Conservation (phyloP, 768 basidiomycete genomes). For the Termitomyces sp. region DNA sequence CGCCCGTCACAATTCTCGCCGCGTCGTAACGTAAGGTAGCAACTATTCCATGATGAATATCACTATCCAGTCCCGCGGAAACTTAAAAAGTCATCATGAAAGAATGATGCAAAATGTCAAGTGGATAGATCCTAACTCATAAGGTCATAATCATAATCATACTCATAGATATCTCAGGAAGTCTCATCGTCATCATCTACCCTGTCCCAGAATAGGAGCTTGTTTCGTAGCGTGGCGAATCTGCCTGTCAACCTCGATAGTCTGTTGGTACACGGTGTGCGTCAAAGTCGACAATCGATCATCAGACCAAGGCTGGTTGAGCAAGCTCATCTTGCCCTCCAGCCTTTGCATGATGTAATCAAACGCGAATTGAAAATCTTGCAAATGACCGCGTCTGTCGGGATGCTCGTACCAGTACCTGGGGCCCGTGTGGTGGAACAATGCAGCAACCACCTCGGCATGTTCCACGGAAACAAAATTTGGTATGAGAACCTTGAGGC, state of each 20-base stretch:
- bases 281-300: slow-evolving; percentile 4
- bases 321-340: slow-evolving; percentile 11
- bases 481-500: slow-evolving; percentile 9
- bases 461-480: slow-evolving; percentile 16
- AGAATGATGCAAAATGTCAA: no score
- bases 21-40: no score
- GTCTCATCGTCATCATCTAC: not conserved
- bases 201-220: not conserved
- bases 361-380: slow-evolving; percentile 1
- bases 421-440: slow-evolving; percentile 11
- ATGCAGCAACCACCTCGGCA: slow-evolving; percentile 9
- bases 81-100: no score
- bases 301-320: slow-evolving; percentile 1
- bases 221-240: not conserved
- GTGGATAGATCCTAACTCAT: slow-evolving; percentile 7
- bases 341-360: slow-evolving; percentile 5
- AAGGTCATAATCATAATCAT: slow-evolving; percentile 5
- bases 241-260: slow-evolving; percentile 4
- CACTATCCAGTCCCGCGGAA: no score
- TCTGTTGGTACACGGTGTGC: not conserved
- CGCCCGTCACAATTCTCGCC: no score
- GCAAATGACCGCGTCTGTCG: slow-evolving; percentile 9
- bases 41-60: no score
- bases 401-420: slow-evolving; percentile 12
- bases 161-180: not conserved